These are phyloP conservation scores for Tuber calosporum DNA, from an alignment of 495 filamentous ascomycete genomes.

Conservation along the genomic window DNA sequence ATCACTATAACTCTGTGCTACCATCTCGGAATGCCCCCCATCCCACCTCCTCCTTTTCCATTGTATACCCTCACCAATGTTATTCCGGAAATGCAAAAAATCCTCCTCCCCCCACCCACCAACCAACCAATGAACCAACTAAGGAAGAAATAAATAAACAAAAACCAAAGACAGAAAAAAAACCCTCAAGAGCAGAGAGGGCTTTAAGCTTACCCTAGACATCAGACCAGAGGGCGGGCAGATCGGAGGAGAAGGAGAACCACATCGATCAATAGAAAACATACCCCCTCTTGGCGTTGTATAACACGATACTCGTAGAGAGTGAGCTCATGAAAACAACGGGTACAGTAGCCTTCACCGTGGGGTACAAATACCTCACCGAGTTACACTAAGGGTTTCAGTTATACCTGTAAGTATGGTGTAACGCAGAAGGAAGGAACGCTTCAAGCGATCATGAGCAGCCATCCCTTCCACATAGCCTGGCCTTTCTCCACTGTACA, in stretches of 20 bases:
- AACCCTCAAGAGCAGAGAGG: not conserved
- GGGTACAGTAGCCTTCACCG: not conserved
- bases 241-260: not conserved
- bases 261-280: not conserved
- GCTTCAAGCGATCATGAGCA: not conserved
- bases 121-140: not conserved
- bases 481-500: not conserved
- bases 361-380: not conserved
- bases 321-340: not conserved
- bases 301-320: not conserved
- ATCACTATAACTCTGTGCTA: not conserved
- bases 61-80: not conserved
- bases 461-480: not conserved
- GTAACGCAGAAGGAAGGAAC: not conserved
- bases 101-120: not conserved
- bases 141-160: not conserved
- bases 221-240: not conserved
- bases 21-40: not conserved
- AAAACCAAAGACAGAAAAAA: not conserved
- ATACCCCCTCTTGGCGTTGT: not conserved
- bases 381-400: not conserved
- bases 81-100: not conserved
- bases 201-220: not conserved
- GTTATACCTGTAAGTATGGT: not conserved
- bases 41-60: not conserved